phyloP scores from a whole-genome alignment of 345 rosid species.

The Eucalyptus microcorys region DNA sequence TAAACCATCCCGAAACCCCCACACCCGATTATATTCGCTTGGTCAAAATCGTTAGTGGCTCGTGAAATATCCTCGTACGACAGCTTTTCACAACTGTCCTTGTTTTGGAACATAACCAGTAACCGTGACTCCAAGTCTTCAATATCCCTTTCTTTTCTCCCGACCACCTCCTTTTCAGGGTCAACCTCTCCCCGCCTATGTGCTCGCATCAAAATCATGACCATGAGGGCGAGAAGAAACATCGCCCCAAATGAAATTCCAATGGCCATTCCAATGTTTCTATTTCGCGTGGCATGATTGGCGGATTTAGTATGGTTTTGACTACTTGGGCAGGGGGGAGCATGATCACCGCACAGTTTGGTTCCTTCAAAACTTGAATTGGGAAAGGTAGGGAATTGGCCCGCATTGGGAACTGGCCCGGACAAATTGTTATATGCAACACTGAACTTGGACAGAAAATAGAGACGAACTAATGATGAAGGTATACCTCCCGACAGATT shows the following conservation, averaged over 20 bases:
- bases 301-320: neutral
- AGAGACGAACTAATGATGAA: neutral
- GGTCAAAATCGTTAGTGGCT: conserved; percentile 67
- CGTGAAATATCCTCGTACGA: conserved; percentile 48
- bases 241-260: conserved; percentile 47
- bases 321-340: conserved; percentile 15
- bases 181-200: conserved; percentile 55
- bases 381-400: conserved; percentile 70
- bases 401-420: conserved; percentile 8
- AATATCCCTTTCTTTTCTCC: conserved; percentile 18
- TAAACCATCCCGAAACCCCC: conserved; percentile 91
- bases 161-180: conserved; percentile 44
- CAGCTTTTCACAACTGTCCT: conserved; percentile 34
- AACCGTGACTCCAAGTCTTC: conserved; percentile 41
- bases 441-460: neutral
- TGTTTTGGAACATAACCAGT: conserved; percentile 53
- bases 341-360: conserved; percentile 63
- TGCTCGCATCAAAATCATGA: conserved; percentile 33
- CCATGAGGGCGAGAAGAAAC: conserved; percentile 32
- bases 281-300: conserved; percentile 12
- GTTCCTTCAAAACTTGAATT: conserved; percentile 78
- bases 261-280: conserved; percentile 40
- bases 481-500: neutral
- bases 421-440: neutral
- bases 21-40: conserved; percentile 75